Percentiles rank a stretch among this genome's conserved stretches.
These are phyloP conservation scores for Fraxinus sp. DNA, from an alignment of 305 asterid species.

Conservation along the genomic window DNA sequence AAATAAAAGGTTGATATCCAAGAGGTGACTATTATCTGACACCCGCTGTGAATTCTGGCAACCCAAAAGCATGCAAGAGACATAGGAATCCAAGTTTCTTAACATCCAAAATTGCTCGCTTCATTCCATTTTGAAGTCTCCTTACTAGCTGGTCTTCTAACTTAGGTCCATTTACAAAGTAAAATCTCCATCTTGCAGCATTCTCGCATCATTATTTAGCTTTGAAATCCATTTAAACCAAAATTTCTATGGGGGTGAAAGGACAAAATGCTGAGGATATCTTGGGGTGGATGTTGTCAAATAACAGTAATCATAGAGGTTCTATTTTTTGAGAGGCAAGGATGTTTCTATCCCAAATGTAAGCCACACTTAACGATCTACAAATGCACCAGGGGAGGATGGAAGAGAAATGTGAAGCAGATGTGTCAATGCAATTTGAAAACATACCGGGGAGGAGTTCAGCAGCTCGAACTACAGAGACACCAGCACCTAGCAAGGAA, in stretches of 20 bases:
- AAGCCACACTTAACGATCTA: neutral
- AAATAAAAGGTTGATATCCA: neutral
- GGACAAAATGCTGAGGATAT: neutral
- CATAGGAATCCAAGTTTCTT: neutral
- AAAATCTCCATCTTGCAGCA: conserved; percentile 4
- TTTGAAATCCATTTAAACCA: conserved; percentile 6
- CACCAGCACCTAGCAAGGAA: conserved; percentile 81
- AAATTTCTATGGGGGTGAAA: neutral
- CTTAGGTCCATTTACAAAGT: neutral
- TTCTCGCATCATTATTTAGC: neutral
- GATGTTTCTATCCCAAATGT: neutral
- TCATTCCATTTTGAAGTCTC: neutral
- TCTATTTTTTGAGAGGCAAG: neutral
- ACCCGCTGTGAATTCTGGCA: neutral
- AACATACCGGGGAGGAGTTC: conserved; percentile 92
- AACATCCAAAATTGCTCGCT: neutral
- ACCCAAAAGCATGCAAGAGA: too few species aligned
- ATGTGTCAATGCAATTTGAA: conserved; percentile 15
- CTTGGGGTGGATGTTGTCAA: neutral
- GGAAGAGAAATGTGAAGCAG: conserved; percentile 5
- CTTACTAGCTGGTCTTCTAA: neutral
- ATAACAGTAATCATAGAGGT: neutral
- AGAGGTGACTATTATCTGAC: neutral
- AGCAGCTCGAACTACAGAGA: conserved; percentile 88
- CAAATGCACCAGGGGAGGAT: neutral